These are phyloP conservation scores for Millerozyma miso DNA, from an alignment of 805 yeast genomes.

Conservation along the genomic window DNA sequence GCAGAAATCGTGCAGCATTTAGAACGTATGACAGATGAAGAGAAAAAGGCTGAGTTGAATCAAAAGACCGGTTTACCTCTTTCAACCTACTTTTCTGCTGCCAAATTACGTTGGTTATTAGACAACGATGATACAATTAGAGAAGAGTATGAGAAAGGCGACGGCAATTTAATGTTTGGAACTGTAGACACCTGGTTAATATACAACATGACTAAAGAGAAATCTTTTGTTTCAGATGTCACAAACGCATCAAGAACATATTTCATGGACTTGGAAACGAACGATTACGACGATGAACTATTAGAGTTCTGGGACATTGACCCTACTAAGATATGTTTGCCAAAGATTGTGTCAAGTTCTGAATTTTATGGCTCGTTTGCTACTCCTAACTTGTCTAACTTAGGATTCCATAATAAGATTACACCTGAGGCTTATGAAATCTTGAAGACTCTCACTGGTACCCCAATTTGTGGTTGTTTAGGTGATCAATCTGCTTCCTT, in stretches of 20 bases:
- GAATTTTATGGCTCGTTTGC: conserved; percentile 71
- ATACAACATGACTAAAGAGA: conserved; percentile 71
- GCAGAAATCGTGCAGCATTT: conserved; percentile 63
- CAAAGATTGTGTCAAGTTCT: conserved; percentile 75
- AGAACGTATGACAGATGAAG: conserved; percentile 49
- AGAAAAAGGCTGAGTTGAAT: conserved; percentile 53
- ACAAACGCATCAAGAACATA: conserved; percentile 91
- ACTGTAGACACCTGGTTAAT: conserved; percentile 94
- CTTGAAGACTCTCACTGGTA: conserved; percentile 46
- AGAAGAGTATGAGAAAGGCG: conserved; percentile 68
- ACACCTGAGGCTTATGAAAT: conserved; percentile 51
- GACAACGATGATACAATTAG: conserved; percentile 69
- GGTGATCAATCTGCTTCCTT: conserved; percentile 95
- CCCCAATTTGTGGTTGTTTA: conserved; percentile 83
- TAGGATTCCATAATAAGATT: conserved; percentile 49
- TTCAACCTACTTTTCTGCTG: conserved; percentile 87
- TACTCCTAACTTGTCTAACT: conserved; percentile 52
- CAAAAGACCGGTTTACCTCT: conserved; percentile 79
- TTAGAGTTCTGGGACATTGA: conserved; percentile 80
- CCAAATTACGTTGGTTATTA: conserved; percentile 84
- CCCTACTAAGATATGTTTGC: conserved; percentile 57
- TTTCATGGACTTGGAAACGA: conserved; percentile 76
- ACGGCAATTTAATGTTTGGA: conserved; percentile 76
- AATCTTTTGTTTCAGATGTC: conserved; percentile 74
- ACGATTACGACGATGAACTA: conserved; percentile 71